Base-by-base conservation (phyloP, 768 basidiomycete species). In the Psilocybe azurescens region DNA sequence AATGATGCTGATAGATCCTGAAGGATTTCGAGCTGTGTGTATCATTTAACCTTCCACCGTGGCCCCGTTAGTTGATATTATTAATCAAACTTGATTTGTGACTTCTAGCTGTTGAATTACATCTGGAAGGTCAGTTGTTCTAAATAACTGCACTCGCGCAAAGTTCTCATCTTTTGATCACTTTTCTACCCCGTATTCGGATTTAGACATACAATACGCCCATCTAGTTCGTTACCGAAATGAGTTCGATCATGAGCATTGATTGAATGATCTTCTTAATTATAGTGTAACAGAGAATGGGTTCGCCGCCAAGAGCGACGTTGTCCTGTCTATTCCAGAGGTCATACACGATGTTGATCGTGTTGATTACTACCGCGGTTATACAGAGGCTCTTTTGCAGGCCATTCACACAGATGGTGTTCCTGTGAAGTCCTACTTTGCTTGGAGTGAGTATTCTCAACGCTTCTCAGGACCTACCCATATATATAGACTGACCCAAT, bases 251-350 rank as follows among this genome's bases (percentile, higher is more conserved):
- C 16, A 29, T 38, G 20, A 30, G 20, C 13, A 44, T 29, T 18
- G 20, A 51, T 53, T 38, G 29, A 61, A 47, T 46, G 32, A 32
- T 30, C 18, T 53, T 32, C 33, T 54, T 58, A 10, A 18, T 20
- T 36, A 14, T 50, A 87, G 86, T 66, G 83, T 89, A 18, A 90
- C 87, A 1, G 88, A 91, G 73, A 90, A 90, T 70, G 87, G 88
- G 0, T 89, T 89, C 66, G 79, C 87, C 1, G 84, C 87, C 51
- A 88, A 86, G 71, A 80, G 84, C 63, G 89, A 90, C 67, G 69
- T 61, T 29, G 75, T 80, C 65, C 71, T 84, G 2, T 65, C 81
- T 13, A 78, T 79, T 58, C 75, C 64, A 16, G 68, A 83, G 53
- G 86, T 84, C 9, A 60, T 86, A 39, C 76, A 86, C 39, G 88